phyloP scores from a whole-genome alignment of 768 basidiomycete genomes.

The Calocera viscosa region DNA sequence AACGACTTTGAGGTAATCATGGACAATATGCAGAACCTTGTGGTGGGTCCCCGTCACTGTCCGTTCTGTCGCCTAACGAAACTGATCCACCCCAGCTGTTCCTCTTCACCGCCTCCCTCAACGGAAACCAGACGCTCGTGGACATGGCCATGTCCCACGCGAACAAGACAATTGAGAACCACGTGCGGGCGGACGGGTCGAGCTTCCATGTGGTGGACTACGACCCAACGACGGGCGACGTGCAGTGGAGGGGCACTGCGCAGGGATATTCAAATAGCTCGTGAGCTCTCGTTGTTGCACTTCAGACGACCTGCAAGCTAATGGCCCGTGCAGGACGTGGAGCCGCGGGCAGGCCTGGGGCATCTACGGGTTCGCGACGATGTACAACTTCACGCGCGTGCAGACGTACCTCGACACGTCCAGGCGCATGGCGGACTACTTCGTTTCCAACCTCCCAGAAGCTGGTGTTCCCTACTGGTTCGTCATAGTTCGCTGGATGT shows the following conservation, averaged over 20 bases:
- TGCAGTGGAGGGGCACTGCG: conserved; percentile 43
- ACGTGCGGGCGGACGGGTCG: conserved; percentile 42
- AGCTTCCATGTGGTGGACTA: conserved; percentile 22
- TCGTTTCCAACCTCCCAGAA: conserved; percentile 44
- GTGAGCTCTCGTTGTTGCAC: neutral
- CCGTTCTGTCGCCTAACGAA: neutral
- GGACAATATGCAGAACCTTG: conserved; percentile 72
- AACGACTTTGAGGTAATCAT: conserved; percentile 47
- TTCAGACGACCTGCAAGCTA: neutral
- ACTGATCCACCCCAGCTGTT: conserved; percentile 29
- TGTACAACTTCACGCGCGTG: conserved; percentile 45
- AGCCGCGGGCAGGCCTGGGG: conserved; percentile 63
- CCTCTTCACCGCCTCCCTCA: conserved; percentile 46
- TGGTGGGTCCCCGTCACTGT: conserved; percentile 25
- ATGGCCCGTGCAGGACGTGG: conserved; percentile 44
- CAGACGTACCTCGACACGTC: conserved; percentile 47
- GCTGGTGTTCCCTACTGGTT: conserved; percentile 61
- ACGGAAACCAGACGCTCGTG: conserved; percentile 44
- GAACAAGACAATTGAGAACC: conserved; percentile 52
- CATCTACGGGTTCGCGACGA: conserved; percentile 60
- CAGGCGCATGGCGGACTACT: conserved; percentile 45
- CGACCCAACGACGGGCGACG: conserved; percentile 36
- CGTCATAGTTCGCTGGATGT: conserved; percentile 14
- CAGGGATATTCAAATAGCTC: conserved; percentile 47
- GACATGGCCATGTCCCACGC: conserved; percentile 54